A percentile compares a stretch with the other conserved stretches of the same genome.
Conservation (phyloP, 805 yeast genomes). For the Pichia sporocuriosa region DNA sequence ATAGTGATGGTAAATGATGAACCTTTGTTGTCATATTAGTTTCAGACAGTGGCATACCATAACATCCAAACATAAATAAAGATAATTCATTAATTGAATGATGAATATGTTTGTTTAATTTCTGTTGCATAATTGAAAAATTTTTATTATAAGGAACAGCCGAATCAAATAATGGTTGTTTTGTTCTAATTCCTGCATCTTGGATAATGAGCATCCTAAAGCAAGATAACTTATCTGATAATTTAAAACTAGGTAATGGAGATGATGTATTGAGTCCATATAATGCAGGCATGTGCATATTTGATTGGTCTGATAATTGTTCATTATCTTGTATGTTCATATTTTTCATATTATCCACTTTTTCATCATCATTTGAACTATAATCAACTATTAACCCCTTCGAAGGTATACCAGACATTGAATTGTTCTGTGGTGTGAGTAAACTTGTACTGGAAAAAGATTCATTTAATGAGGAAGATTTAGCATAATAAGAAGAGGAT, state of each 20-base stretch:
- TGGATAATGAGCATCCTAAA: slow-evolving; percentile 43
- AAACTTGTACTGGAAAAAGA: neutral
- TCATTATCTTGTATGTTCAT: neutral
- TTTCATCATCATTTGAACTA: neutral
- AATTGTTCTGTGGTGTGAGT: too few species aligned
- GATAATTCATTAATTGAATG: slow-evolving; percentile 41
- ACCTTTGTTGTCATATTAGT: slow-evolving; percentile 38
- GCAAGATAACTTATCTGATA: slow-evolving; percentile 20
- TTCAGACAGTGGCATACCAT: slow-evolving; percentile 45
- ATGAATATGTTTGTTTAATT: slow-evolving; percentile 27
- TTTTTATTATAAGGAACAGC: slow-evolving; percentile 19
- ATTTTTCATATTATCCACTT: neutral
- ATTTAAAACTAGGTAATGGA: slow-evolving; percentile 16
- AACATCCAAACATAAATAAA: slow-evolving; percentile 49
- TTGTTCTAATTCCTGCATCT: slow-evolving; percentile 43
- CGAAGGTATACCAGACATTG: too few species aligned
- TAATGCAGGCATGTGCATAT: slow-evolving; percentile 3
- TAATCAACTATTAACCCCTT: too few species aligned
- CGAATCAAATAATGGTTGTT: slow-evolving; percentile 45
- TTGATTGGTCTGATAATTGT: neutral
- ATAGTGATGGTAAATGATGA: slow-evolving; percentile 39
- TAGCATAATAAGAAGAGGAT: neutral
- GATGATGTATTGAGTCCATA: slow-evolving; percentile 7
- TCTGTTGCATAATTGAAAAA: slow-evolving; percentile 13
- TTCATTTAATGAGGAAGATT: neutral